phyloP scores from a whole-genome alignment of 768 basidiomycete genomes.

The Russula dissimulans region DNA sequence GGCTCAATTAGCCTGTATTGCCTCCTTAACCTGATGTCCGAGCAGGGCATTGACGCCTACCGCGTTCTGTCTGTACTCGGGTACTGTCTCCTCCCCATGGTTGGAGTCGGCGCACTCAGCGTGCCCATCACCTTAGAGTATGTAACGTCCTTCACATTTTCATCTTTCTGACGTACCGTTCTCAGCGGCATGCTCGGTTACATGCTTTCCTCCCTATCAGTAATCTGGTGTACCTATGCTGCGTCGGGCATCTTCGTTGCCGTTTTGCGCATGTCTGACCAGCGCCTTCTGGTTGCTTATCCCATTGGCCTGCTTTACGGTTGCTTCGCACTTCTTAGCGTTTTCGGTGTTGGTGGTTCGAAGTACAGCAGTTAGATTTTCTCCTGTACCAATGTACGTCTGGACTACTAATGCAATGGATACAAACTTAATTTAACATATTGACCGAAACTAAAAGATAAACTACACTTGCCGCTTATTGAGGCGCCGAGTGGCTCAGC shows the following conservation, averaged over 20 bases:
- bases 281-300: conserved; percentile 91
- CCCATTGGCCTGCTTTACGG: conserved; percentile 91
- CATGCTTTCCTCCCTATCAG: conserved; percentile 67
- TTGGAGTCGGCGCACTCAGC: conserved; percentile 83
- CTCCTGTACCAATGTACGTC: conserved; percentile 1
- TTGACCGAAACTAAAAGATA: conserved; percentile 19
- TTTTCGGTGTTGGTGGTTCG: conserved; percentile 55
- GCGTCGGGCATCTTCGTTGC: conserved; percentile 95
- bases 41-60: conserved; percentile 90
- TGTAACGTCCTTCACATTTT: conserved; percentile 27
- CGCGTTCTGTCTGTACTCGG: conserved; percentile 91
- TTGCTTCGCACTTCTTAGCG: conserved; percentile 87
- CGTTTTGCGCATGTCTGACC: conserved; percentile 91
- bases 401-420: conserved; percentile 6
- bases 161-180: conserved; percentile 9
- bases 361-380: background rate
- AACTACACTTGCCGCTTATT: background rate
- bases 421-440: conserved; percentile 20
- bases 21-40: conserved; percentile 95
- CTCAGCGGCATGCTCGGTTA: conserved; percentile 77
- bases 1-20: conserved; percentile 89
- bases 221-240: conserved; percentile 95
- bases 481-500: conserved; percentile 31
- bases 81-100: conserved; percentile 95
- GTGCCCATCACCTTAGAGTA: conserved; percentile 85